phyloP scores from a whole-genome alignment of 2,329 filamentous ascomycete genomes.

The Fulvia fulva region DNA sequence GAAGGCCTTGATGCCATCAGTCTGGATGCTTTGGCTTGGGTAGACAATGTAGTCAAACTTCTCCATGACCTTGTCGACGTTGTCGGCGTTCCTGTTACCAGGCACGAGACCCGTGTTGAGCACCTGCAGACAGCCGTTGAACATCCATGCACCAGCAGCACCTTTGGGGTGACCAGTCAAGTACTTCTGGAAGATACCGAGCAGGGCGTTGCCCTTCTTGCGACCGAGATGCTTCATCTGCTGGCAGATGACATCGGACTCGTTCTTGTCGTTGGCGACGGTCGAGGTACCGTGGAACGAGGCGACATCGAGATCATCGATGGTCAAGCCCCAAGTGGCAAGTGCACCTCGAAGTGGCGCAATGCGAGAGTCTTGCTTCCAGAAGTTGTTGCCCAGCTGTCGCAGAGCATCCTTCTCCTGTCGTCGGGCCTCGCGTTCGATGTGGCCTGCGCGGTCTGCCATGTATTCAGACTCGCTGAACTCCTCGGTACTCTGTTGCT shows the following conservation, averaged over 20 bases:
- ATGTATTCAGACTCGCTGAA: conserved; percentile 84
- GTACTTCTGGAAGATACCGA: conserved; percentile 99
- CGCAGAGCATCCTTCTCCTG: conserved; percentile 91
- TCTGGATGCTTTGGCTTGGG: conserved; percentile 91
- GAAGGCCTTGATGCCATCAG: conserved; percentile 97
- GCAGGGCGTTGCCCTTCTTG: conserved; percentile 89
- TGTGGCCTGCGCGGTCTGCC: conserved; percentile 77
- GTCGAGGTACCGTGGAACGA: conserved; percentile 99
- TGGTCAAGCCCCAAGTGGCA: conserved; percentile 95
- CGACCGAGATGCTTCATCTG: conserved; percentile 93
- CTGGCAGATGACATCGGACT: conserved; percentile 94
- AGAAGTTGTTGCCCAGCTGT: conserved; percentile 97
- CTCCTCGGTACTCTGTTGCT: conserved; percentile 61
- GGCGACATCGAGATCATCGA: conserved; percentile 90
- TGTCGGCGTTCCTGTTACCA: conserved; percentile 96
- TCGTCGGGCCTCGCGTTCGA: conserved; percentile 79
- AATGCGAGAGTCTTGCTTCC: conserved; percentile 91
- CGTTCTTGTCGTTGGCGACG: conserved; percentile 99
- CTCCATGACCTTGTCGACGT: conserved; percentile 94
- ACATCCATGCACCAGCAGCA: conserved; percentile 98
- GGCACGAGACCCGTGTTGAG: conserved; percentile 91
- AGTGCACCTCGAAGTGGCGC: conserved; percentile 93
- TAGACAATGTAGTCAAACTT: conserved; percentile 98
- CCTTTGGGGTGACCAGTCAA: conserved; percentile 98
- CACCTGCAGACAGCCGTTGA: conserved; percentile 96